phyloP scores from a whole-genome alignment of 176 grass and related monocot genomes.

The Avena insularis region DNA sequence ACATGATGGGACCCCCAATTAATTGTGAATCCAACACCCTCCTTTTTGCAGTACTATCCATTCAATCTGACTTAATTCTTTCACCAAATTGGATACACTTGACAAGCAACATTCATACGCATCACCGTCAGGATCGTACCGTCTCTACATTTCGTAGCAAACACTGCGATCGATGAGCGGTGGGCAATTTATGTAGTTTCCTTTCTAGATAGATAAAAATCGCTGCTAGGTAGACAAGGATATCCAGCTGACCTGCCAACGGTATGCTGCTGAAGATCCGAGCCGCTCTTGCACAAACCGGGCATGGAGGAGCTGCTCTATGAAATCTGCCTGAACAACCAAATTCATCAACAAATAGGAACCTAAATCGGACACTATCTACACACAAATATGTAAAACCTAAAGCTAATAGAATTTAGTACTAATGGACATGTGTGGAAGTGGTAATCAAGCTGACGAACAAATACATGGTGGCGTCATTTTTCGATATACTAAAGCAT shows the following conservation, averaged over 20 bases:
- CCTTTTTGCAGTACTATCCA: not conserved
- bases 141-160: constrained; percentile 13
- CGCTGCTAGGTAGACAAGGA: not conserved
- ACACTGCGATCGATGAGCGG: not conserved
- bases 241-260: constrained; percentile 69
- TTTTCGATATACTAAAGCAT: no score
- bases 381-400: not conserved
- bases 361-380: not conserved
- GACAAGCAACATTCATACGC: not conserved
- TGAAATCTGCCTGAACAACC: constrained; percentile 74
- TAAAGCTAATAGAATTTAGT: not conserved
- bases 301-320: constrained; percentile 79
- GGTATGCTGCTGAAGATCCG: constrained; percentile 49
- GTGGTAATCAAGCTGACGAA: not conserved
- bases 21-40: not conserved
- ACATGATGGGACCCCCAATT: not conserved
- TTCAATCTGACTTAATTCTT: constrained; percentile 18
- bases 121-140: not conserved
- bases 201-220: not conserved
- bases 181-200: constrained; percentile 13
- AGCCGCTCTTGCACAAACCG: constrained; percentile 71
- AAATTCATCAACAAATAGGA: not conserved
- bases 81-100: constrained; percentile 17
- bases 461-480: not conserved
- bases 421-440: not conserved